These are phyloP conservation scores for Dryas drummondii DNA, from an alignment of 306 rosid genomes.

Conservation along the genomic window DNA sequence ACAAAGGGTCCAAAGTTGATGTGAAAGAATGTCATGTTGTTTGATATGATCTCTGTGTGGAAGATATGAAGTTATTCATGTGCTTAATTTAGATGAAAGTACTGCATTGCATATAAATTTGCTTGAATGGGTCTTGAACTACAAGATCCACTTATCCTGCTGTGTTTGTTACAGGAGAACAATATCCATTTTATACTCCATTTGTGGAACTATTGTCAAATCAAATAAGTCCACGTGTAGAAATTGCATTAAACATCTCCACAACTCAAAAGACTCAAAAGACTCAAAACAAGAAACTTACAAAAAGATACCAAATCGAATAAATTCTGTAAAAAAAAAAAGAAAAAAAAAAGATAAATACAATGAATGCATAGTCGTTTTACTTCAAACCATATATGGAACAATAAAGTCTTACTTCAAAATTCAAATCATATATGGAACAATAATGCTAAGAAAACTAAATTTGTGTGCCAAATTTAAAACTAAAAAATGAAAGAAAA, in stretches of 20 bases:
- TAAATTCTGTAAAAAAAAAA: background rate
- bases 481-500: too few species aligned
- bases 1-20: slow-evolving; percentile 14
- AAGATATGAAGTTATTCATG: background rate
- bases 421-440: too few species aligned
- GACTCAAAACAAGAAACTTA: background rate
- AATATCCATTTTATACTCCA: background rate
- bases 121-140: background rate
- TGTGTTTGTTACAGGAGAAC: background rate
- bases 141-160: background rate
- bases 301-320: too few species aligned
- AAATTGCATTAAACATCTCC: background rate
- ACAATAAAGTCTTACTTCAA: too few species aligned
- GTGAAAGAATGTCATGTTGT: background rate
- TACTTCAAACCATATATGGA: too few species aligned
- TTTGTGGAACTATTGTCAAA: background rate
- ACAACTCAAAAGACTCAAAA: background rate
- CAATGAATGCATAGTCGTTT: too few species aligned
- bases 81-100: background rate
- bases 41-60: slow-evolving; percentile 1
- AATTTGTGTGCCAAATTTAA: too few species aligned
- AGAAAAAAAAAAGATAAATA: too few species aligned
- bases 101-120: background rate
- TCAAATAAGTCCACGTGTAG: background rate
- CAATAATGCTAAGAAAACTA: too few species aligned